phyloP scores from a whole-genome alignment of 2,329 filamentous ascomycete species.

The Penicillium sp. region DNA sequence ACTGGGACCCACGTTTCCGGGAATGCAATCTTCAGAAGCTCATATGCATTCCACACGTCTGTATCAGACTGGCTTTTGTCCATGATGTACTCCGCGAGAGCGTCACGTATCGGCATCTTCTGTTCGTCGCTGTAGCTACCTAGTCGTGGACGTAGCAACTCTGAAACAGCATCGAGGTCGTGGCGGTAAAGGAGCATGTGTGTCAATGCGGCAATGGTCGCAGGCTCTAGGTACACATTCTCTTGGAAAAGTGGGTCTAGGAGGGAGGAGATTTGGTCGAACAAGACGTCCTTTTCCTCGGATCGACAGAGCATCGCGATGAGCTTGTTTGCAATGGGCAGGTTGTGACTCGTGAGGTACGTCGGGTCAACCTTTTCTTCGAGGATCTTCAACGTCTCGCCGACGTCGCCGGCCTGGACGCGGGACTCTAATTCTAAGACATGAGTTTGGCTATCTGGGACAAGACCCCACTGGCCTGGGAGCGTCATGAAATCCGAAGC shows the following conservation, averaged over 20 bases:
- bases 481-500: conserved; percentile 72
- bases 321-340: conserved; percentile 66
- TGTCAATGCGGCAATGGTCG: conserved; percentile 72
- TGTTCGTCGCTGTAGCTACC: conserved; percentile 50
- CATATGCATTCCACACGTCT: conserved; percentile 60
- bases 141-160: conserved; percentile 70
- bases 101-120: conserved; percentile 62
- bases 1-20: conserved; percentile 61
- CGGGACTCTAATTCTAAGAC: conserved; percentile 74
- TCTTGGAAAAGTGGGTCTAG: conserved; percentile 70
- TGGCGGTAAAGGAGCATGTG: conserved; percentile 70
- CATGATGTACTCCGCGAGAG: conserved; percentile 66
- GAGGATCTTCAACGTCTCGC: conserved; percentile 56
- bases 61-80: conserved; percentile 60
- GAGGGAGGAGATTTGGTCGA: conserved; percentile 69
- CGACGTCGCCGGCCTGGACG: conserved; percentile 68
- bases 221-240: conserved; percentile 65
- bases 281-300: conserved; percentile 53
- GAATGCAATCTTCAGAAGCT: conserved; percentile 57
- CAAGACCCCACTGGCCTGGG: conserved; percentile 61
- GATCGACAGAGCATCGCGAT: conserved; percentile 65
- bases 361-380: conserved; percentile 52
- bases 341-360: conserved; percentile 55
- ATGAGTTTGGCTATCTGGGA: conserved; percentile 66
- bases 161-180: conserved; percentile 74